phyloP scores from a whole-genome alignment of 2,329 filamentous ascomycete species.

The Annulohypoxylon truncatum region DNA sequence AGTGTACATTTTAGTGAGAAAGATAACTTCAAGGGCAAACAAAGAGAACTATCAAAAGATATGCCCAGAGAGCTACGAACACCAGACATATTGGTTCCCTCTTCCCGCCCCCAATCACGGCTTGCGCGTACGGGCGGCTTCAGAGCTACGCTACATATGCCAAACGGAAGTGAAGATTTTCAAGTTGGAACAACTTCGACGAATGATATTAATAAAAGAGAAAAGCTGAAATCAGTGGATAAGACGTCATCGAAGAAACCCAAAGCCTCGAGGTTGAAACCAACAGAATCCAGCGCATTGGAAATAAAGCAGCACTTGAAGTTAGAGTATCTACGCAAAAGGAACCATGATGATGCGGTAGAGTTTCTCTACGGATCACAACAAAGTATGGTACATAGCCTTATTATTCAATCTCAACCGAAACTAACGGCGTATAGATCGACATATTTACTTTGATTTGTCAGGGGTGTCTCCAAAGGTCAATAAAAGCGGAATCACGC shows the following conservation, averaged over 20 bases:
- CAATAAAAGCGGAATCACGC: slow-evolving; percentile 1
- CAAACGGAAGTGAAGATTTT: not conserved
- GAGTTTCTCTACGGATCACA: slow-evolving; percentile 1
- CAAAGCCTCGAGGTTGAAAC: not conserved
- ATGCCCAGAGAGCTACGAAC: not conserved
- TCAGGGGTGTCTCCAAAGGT: not conserved
- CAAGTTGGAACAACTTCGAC: not conserved
- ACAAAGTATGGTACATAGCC: not conserved
- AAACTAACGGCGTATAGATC: not conserved
- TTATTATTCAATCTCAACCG: not conserved
- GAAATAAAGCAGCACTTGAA: slow-evolving; percentile 5
- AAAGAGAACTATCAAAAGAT: not conserved
- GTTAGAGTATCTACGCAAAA: slow-evolving; percentile 2
- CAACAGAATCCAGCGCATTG: slow-evolving; percentile 1
- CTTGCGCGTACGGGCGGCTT: not conserved
- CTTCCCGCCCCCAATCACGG: not conserved
- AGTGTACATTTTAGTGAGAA: not conserved
- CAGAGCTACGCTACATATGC: not conserved
- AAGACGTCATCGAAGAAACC: not conserved
- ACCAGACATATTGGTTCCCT: not conserved
- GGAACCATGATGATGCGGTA: not conserved
- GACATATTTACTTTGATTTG: slow-evolving; percentile 4
- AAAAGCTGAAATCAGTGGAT: not conserved
- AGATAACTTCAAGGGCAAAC: not conserved
- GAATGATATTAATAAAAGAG: not conserved